Evolutionary conservation across 1,284 basidiomycete species (phyloP), one percentile per base, ranked within the genome.

Genomic region (Athelia sp.): DNA sequence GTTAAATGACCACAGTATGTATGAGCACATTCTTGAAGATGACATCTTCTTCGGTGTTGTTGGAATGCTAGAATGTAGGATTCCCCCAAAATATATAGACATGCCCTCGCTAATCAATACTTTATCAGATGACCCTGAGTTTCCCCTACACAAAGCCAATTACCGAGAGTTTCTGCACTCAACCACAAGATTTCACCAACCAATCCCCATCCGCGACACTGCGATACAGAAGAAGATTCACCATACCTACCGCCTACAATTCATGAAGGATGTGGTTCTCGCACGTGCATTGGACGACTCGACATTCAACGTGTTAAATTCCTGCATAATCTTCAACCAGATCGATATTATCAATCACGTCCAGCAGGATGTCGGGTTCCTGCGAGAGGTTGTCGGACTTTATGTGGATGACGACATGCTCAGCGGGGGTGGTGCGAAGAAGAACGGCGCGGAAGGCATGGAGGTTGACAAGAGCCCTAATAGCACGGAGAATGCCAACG

Each of bases 311-410:
- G 93, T 98, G 59, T 82, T 99, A 60, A 98, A 94, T 69, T 93
- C 93, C 15, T 92, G 93, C 69, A 93, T 99, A 65, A 96, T 98
- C 65, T 99, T 96, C 79, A 97, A 98, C 70, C 96, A 99, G 69
- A 94, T 96, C 61, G 96, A 99, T 69, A 98, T 99, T 62, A 93
- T 98, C 63, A 84, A 79, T 48, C 87, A 96, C 64, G 82, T 98
- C 44, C 89, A 94, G 62, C 79, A 76, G 50, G 90, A 95, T 62
- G 79, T 81, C 4, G 63, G 69, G 4, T 88, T 98, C 64, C 73
- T 98, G 23, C 74, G 77, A 31, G 85, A 93, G 49, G 77, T 98
- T 22, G 90, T 95, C 45, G 73, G 75, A 36, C 71, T 90, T 32
- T 96, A 93, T 64, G 78, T 87, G 53, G 82, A 84, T 57, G 79